A percentile compares a stretch with the other conserved stretches of the same genome.
These are phyloP conservation scores for Astrothelium macrocarpum DNA, from an alignment of 495 filamentous ascomycete genomes.

Conservation along the genomic window DNA sequence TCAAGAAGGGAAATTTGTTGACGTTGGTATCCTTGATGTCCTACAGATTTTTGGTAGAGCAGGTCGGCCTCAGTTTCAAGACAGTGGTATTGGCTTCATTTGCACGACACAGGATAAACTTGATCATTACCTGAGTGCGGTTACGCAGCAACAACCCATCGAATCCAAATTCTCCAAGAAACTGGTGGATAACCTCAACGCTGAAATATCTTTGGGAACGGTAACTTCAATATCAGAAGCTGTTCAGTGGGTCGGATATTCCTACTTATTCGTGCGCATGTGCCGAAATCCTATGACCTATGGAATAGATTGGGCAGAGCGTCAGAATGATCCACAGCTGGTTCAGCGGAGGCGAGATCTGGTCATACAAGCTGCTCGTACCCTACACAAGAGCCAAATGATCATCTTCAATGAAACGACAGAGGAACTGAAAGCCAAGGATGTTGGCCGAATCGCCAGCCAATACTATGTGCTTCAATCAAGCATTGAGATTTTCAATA, in stretches of 20 bases:
- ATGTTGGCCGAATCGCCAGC: constrained; percentile 91
- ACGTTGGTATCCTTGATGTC: constrained; percentile 93
- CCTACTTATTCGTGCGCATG: constrained; percentile 95
- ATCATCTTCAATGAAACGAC: constrained; percentile 94
- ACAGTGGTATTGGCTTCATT: constrained; percentile 92
- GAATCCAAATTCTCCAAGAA: constrained; percentile 86
- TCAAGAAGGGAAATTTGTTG: constrained; percentile 91
- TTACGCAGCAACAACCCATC: constrained; percentile 92
- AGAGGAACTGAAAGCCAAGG: constrained; percentile 82
- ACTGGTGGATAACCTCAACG: constrained; percentile 92
- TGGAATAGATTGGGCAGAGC: constrained; percentile 93
- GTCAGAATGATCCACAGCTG: constrained; percentile 72
- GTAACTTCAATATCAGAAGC: constrained; percentile 92
- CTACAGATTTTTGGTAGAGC: constrained; percentile 98
- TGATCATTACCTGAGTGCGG: constrained; percentile 81
- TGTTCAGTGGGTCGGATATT: constrained; percentile 95
- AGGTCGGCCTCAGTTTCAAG: constrained; percentile 92
- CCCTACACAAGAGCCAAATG: constrained; percentile 89
- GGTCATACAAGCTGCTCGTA: constrained; percentile 75
- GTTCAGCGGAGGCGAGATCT: constrained; percentile 72
- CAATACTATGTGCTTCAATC: constrained; percentile 92
- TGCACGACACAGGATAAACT: constrained; percentile 89
- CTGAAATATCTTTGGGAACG: constrained; percentile 86
- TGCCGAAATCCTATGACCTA: constrained; percentile 81
- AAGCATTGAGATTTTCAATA: constrained; percentile 91